Percentiles rank a stretch among this genome's conserved stretches.
phyloP scores from a whole-genome alignment of 225 moss, liverwort and hornwort species.

The Asterella californica region DNA sequence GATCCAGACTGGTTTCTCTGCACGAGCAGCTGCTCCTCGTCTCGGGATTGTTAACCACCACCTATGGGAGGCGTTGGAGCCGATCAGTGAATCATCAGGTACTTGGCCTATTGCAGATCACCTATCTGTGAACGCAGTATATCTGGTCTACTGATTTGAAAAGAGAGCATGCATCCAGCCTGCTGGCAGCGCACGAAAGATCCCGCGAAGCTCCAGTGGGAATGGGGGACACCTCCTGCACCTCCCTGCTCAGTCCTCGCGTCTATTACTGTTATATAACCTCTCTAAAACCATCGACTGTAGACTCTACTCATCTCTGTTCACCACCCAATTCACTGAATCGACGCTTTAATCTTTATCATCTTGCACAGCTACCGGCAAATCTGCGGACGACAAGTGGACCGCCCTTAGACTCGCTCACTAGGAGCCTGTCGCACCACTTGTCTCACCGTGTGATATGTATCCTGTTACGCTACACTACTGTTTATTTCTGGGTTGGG shows the following conservation, averaged over 20 bases:
- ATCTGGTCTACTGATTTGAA: background rate
- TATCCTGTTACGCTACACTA: too few relatives aligned
- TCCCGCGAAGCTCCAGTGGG: background rate
- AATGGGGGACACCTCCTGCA: background rate
- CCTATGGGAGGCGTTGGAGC: background rate
- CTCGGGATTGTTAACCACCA: background rate
- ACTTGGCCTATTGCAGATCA: background rate
- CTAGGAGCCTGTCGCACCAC: too few relatives aligned
- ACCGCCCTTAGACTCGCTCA: too few relatives aligned
- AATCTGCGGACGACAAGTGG: too few relatives aligned
- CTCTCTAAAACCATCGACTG: background rate
- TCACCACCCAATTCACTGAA: too few relatives aligned
- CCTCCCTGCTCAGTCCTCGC: background rate
- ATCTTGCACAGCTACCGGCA: too few relatives aligned
- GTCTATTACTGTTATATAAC: background rate
- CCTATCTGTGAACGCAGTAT: background rate
- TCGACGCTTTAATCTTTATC: too few relatives aligned
- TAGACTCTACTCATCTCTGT: background rate
- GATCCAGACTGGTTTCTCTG: background rate
- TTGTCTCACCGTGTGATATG: too few relatives aligned
- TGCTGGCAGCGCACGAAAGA: slow-evolving; percentile 3
- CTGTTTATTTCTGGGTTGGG: too few relatives aligned
- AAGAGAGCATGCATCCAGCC: slow-evolving; percentile 4
- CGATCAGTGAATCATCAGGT: background rate
- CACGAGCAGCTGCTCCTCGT: background rate